These are phyloP conservation scores for Boletellus ananiceps DNA, from an alignment of 768 basidiomycete species.

Conservation along the genomic window DNA sequence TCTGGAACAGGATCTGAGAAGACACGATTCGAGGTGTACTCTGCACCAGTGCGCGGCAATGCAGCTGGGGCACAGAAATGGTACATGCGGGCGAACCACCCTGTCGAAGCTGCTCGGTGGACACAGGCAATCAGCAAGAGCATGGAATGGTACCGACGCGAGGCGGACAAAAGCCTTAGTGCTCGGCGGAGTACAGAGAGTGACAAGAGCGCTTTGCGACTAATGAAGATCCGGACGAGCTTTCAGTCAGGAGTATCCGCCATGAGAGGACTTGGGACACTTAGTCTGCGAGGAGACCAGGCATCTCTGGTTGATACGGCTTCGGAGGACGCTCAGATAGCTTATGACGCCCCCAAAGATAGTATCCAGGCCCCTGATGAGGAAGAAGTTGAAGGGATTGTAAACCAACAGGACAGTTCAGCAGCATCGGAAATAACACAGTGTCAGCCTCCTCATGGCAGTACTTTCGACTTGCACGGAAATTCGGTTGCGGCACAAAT, in stretches of 20 bases:
- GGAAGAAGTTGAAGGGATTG: conserved; percentile 28
- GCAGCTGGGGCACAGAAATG: conserved; percentile 57
- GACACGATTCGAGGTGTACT: conserved; percentile 79
- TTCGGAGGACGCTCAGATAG: conserved; percentile 12
- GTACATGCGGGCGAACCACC: conserved; percentile 83
- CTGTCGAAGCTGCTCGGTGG: conserved; percentile 88
- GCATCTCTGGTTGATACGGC: conserved; percentile 20
- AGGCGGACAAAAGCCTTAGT: conserved; percentile 27
- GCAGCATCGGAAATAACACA: conserved; percentile 41
- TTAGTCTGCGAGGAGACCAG: conserved; percentile 22
- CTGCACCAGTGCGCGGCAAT: conserved; percentile 47
- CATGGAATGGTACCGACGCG: conserved; percentile 65
- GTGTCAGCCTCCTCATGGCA: conserved; percentile 51
- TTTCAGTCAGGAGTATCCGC: conserved; percentile 28
- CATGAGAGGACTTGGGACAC: conserved; percentile 22
- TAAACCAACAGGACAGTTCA: conserved; percentile 41
- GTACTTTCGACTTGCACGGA: conserved; percentile 59
- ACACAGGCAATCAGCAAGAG: conserved; percentile 66
- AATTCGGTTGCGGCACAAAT: conserved; percentile 72
- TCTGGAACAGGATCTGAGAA: conserved; percentile 48
- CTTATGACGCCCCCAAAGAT: conserved; percentile 13
- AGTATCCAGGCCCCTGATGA: conserved; percentile 26
- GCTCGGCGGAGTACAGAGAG: conserved; percentile 45
- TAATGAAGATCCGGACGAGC: conserved; percentile 28
- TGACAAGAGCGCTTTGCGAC: conserved; percentile 37